Conservation (phyloP, 164 flowering plant species). For the Aristolochia contorta region DNA sequence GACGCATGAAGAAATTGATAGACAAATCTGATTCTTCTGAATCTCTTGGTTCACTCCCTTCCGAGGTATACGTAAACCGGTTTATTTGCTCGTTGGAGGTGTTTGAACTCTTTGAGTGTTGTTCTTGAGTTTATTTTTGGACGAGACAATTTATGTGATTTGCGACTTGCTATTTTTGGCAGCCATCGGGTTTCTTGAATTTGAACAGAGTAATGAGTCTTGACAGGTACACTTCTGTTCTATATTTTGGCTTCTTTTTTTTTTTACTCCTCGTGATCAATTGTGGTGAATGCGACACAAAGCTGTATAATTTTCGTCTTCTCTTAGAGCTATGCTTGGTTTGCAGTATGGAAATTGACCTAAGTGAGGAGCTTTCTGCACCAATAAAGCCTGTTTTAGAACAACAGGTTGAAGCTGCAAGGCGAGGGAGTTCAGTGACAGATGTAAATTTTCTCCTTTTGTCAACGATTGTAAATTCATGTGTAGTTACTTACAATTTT, state of each 20-base stretch:
- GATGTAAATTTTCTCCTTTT: slow-evolving; percentile 27
- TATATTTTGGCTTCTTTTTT: background rate
- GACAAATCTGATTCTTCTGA: slow-evolving; percentile 20
- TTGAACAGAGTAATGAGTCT: slow-evolving; percentile 77
- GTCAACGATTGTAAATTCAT: background rate
- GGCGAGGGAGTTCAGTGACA: slow-evolving; percentile 13
- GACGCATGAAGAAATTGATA: slow-evolving; percentile 48
- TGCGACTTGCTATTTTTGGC: slow-evolving; percentile 8
- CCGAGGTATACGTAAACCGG: slow-evolving; percentile 25
- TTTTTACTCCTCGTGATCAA: background rate
- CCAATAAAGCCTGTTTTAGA: slow-evolving; percentile 33
- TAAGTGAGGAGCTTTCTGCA: slow-evolving; percentile 59
- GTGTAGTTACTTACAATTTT: background rate
- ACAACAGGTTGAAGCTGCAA: slow-evolving; percentile 28
- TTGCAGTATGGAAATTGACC: slow-evolving; percentile 74
- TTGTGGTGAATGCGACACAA: background rate
- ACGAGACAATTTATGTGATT: background rate
- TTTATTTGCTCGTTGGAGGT: too few relatives aligned
- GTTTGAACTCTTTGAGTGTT: too few relatives aligned
- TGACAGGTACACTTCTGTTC: slow-evolving; percentile 44
- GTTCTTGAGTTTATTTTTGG: background rate
- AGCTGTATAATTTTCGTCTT: background rate
- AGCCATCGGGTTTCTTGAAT: slow-evolving; percentile 81
- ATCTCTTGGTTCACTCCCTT: slow-evolving; percentile 16
- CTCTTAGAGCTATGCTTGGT: slow-evolving; percentile 1